These are phyloP conservation scores for Truncatella angustata DNA, from an alignment of 2,329 filamentous ascomycete species.

Conservation along the genomic window DNA sequence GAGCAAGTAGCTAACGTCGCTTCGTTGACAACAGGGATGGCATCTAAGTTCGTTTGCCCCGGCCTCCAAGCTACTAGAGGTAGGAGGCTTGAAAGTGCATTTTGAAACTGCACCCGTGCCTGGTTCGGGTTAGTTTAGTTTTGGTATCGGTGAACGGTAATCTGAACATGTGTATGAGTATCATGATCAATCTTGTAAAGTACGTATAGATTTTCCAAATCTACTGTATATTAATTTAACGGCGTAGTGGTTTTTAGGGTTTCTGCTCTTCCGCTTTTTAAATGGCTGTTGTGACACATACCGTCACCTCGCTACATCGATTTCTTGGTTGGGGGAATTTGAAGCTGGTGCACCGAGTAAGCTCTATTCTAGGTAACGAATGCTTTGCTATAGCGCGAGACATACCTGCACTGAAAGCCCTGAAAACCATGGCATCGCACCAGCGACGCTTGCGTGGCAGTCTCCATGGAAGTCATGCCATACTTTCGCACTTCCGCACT, in stretches of 20 bases:
- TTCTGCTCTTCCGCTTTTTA: background rate
- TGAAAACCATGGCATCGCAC: background rate
- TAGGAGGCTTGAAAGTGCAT: background rate
- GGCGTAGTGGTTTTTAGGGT: background rate
- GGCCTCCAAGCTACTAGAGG: background rate
- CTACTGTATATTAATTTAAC: background rate
- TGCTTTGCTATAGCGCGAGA: too few relatives aligned
- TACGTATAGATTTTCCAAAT: background rate
- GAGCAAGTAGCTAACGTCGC: conserved; percentile 16
- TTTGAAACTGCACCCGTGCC: too few relatives aligned
- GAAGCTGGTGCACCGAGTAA: too few relatives aligned
- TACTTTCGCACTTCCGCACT: too few relatives aligned
- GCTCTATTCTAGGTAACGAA: too few relatives aligned
- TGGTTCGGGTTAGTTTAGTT: too few relatives aligned
- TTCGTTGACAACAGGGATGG: conserved; percentile 19
- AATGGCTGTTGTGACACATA: background rate
- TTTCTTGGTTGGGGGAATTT: too few relatives aligned
- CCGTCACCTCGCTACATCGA: background rate
- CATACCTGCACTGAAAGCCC: too few relatives aligned
- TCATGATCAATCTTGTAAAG: background rate
- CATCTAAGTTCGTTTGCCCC: conserved; percentile 13
- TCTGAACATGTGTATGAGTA: background rate
- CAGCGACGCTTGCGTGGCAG: background rate
- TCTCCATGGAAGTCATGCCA: background rate
- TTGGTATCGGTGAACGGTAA: too few relatives aligned